Percentiles rank a stretch among this genome's conserved stretches.
phyloP scores from a whole-genome alignment of 2,329 filamentous ascomycete species.

The Pyricularia pennisetigena region DNA sequence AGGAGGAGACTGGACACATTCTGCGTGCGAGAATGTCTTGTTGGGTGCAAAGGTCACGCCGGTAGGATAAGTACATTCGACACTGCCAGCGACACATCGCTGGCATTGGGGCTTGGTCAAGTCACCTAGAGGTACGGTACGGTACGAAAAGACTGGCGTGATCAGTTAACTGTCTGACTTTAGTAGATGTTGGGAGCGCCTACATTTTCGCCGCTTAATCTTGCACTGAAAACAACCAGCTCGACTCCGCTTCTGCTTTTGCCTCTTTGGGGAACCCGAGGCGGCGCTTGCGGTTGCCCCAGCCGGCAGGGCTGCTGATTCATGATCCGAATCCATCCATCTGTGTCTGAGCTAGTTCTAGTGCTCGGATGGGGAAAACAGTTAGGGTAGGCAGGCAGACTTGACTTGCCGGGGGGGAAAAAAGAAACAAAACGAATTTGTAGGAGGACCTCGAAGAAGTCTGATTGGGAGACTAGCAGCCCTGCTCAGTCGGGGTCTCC shows the following conservation, averaged over 20 bases:
- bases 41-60: conserved; percentile 36
- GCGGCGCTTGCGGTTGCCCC: neutral
- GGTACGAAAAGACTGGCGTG: neutral
- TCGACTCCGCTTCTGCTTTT: neutral
- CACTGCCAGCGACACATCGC: conserved; percentile 33
- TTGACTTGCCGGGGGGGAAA: too few species aligned
- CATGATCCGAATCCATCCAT: neutral
- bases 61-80: conserved; percentile 37
- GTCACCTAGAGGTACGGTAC: conserved; percentile 27
- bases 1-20: neutral
- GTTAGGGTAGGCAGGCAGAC: too few species aligned
- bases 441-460: neutral
- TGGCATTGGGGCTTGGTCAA: conserved; percentile 38
- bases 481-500: neutral
- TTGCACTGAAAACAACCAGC: neutral
- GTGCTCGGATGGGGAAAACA: neutral
- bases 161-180: neutral
- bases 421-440: neutral
- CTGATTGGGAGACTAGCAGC: neutral
- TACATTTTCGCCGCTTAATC: neutral
- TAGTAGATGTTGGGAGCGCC: neutral
- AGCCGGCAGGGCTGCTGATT: neutral
- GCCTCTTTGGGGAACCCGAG: neutral
- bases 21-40: conserved; percentile 23
- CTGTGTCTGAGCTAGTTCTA: neutral